A percentile compares a stretch with the other conserved stretches of the same genome.
These are phyloP conservation scores for Prunus yedoensis DNA, from an alignment of 331 rosid genomes.

Conservation along the genomic window DNA sequence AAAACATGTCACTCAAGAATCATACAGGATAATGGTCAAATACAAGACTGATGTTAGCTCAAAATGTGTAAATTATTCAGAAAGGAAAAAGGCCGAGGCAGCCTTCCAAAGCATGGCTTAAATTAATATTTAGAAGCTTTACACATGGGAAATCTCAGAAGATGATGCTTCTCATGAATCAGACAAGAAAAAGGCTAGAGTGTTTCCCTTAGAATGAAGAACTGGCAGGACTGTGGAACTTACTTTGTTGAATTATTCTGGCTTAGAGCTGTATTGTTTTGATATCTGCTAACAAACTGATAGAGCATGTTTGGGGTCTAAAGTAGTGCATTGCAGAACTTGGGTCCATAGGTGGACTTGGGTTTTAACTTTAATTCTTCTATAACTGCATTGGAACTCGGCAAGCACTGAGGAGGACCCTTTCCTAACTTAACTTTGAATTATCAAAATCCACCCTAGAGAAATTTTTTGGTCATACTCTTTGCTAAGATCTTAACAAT, in stretches of 20 bases:
- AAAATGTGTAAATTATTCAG: neutral
- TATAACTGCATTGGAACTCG: neutral
- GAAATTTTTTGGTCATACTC: neutral
- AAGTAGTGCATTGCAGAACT: neutral
- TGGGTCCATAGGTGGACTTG: neutral
- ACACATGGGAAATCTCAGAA: neutral
- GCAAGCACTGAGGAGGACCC: neutral
- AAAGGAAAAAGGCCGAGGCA: neutral
- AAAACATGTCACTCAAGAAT: neutral
- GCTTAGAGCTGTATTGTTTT: neutral
- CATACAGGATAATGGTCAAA: neutral
- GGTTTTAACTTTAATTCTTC: neutral
- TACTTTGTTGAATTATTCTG: neutral
- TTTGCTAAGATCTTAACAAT: neutral
- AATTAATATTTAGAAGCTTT: neutral
- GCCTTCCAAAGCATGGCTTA: neutral
- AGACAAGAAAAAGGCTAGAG: neutral
- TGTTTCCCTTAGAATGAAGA: neutral
- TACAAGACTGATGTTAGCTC: neutral
- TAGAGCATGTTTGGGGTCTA: conserved; percentile 1
- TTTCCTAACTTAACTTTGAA: neutral
- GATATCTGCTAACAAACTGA: neutral
- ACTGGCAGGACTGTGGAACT: neutral
- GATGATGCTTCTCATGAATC: neutral
- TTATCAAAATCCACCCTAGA: neutral